Conservation (phyloP, 2,329 filamentous ascomycete genomes). For the Nothopassalora personata region DNA sequence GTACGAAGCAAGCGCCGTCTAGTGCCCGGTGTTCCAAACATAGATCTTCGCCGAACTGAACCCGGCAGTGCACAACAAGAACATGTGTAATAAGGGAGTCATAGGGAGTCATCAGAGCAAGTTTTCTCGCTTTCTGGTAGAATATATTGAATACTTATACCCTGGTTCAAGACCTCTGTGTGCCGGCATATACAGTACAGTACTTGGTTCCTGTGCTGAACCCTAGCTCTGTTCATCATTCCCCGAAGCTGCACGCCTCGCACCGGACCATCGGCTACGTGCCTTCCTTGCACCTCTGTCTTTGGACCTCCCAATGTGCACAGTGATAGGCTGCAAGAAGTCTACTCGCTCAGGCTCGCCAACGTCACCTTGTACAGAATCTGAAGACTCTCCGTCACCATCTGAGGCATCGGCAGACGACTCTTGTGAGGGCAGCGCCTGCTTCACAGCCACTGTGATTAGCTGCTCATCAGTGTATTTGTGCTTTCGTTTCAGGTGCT, state of each 20-base stretch:
- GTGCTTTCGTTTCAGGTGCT: constrained; percentile 32
- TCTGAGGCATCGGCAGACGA: background rate
- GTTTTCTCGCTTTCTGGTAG: too few relatives aligned
- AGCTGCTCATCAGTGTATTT: constrained; percentile 15
- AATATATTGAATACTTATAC: too few relatives aligned
- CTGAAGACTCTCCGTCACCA: background rate
- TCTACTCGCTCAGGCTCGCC: background rate
- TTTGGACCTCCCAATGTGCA: background rate
- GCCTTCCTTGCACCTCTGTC: background rate
- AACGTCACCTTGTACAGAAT: background rate
- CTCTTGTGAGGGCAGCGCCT: background rate
- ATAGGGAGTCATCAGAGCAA: too few relatives aligned
- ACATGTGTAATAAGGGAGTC: too few relatives aligned
- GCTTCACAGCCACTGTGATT: background rate
- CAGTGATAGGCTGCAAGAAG: constrained; percentile 7
- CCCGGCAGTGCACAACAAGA: background rate
- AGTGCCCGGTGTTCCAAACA: background rate
- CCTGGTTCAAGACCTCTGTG: too few relatives aligned
- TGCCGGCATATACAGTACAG: too few relatives aligned
- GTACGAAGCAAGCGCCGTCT: too few relatives aligned
- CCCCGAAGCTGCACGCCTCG: too few relatives aligned
- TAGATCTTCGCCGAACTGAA: background rate
- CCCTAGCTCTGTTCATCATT: background rate
- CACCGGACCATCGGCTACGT: background rate
- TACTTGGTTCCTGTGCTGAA: background rate